Base-by-base conservation (phyloP, 2,329 filamentous ascomycete genomes). In the Annulohypoxylon truncatum region DNA sequence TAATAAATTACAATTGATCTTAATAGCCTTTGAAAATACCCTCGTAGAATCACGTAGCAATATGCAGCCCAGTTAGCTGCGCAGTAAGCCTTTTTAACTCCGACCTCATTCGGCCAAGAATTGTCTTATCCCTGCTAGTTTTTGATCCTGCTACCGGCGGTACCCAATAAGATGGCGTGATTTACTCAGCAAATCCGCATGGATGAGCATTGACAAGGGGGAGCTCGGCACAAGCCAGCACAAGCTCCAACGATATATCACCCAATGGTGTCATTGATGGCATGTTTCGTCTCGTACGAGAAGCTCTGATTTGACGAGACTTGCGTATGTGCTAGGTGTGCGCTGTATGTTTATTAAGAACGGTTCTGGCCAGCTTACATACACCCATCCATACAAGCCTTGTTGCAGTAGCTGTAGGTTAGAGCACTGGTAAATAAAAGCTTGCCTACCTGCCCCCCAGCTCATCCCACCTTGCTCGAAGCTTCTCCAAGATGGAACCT, bases 151-250 rank as follows among this genome's bases (percentile, higher is more conserved):
- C 40, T 35, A 13, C 28, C 28, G 33, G 33, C 51, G 48, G 56
- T 66, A 64, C 50, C 68, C 68, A 70, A 70, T 70, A 29, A 42
- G n/a, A 54, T 18, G 40, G 10, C n/a, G 1, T 5, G 48, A 68
- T 70, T 66, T 70, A 66, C 66, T 68, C 68, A 70, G 68, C 67
- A 54, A 57, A 58, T 60, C 42, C 40, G 52, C 55, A 61, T 44
- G 15, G 42, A 63, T 53, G 56, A 40, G 54, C 55, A 56, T 44
- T 20, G 42, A 63, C 61, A 60, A 33, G 54, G 55, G 61, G 35
- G n/a, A 64, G 46, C 54, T 63, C 26, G 33, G 26, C 46, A 26
- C 33, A 12, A 44, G 22, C 58, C 52, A 22, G 38, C 13, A 15
- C 12, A n/a, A 35, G 26, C 42, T 50, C 9, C 46, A 42, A 12